Evolutionary conservation across 768 basidiomycete genomes (phyloP), one percentile per base, ranked within the genome.

Genomic region (Amanita subjunquillea): DNA sequence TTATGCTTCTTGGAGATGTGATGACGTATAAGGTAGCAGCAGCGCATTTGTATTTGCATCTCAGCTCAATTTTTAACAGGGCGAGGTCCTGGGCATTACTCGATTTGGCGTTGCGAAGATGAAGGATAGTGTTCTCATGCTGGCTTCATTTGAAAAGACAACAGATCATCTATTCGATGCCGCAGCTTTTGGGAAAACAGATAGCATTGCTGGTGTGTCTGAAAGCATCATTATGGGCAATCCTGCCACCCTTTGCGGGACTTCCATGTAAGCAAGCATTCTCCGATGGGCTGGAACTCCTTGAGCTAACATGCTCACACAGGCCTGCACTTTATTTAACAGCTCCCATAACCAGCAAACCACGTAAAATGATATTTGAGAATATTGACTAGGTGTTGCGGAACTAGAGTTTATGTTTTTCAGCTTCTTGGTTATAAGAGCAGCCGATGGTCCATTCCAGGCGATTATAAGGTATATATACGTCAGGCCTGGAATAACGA

Each of bases 171-270:
- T 99, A 55, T 99, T 99, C 69, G 93, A 99, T 62, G 96, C 96
- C 2, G 87, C 96, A 8, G 90, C 96, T 2, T 94, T 87, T 65
- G 91, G 93, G 9, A 98, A 98, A 69, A 91, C 83, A 47, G 96
- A 99, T 62, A 81, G 79, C 53, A 96, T 99, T 50, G 85, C 91
- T 29, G 96, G 96, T 48, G 95, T 99, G 5, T 98, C 96, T 17
- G 96, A 99, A 67, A 97, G 95, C 65, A 99, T 99, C 65, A 98
- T 99, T 67, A 94, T 99, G 92, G 94, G 94, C 30, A 96, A 95
- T 61, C 85, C 94, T 36, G 93, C 94, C 0, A 87, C 91, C 4
- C 87, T 83, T 61, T 94, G 92, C 61, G 94, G 94, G 25, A 97
- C 94, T 7, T 94, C 92, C 0, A 85, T 97, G 92, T 94, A 63